These are phyloP conservation scores for Aspergillus alliaceus DNA, from an alignment of 2,329 filamentous ascomycete species.

Conservation along the genomic window DNA sequence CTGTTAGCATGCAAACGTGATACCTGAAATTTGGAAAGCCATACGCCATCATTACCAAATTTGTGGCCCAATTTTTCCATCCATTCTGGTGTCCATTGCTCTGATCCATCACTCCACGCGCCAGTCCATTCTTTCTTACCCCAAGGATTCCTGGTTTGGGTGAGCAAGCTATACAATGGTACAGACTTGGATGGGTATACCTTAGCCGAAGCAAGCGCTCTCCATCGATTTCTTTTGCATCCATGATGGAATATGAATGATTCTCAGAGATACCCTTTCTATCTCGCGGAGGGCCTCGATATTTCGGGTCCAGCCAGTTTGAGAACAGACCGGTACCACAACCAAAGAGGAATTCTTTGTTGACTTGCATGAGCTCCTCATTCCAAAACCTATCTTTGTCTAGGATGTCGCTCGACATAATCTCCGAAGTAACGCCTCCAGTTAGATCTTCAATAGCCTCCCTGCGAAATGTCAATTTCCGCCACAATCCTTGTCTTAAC, in stretches of 20 bases:
- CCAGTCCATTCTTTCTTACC: slow-evolving; percentile 79
- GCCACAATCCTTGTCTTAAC: background rate
- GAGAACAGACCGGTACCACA: slow-evolving; percentile 49
- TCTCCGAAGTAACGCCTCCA: slow-evolving; percentile 50
- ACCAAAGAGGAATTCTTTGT: slow-evolving; percentile 66
- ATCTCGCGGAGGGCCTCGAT: slow-evolving; percentile 35
- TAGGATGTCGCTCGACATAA: slow-evolving; percentile 48
- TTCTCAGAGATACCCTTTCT: slow-evolving; percentile 48
- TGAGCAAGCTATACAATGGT: slow-evolving; percentile 12
- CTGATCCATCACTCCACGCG: slow-evolving; percentile 77
- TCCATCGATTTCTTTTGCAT: slow-evolving; percentile 60
- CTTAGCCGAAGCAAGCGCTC: slow-evolving; percentile 64
- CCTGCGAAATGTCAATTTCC: slow-evolving; percentile 23
- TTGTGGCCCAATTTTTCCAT: slow-evolving; percentile 70
- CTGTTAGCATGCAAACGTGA: slow-evolving; percentile 4
- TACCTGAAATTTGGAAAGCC: background rate
- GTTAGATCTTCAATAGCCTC: slow-evolving; percentile 62
- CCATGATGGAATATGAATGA: slow-evolving; percentile 61
- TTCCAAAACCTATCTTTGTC: slow-evolving; percentile 80
- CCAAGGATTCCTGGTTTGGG: slow-evolving; percentile 69
- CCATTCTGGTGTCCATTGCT: slow-evolving; percentile 81
- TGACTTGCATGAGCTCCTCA: slow-evolving; percentile 76
- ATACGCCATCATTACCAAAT: slow-evolving; percentile 72
- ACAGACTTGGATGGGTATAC: slow-evolving; percentile 29
- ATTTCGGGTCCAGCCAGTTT: slow-evolving; percentile 43